Percentiles rank a stretch among this genome's conserved stretches.
Conservation (phyloP, 768 basidiomycete species). For the Rhizopogon rudus region DNA sequence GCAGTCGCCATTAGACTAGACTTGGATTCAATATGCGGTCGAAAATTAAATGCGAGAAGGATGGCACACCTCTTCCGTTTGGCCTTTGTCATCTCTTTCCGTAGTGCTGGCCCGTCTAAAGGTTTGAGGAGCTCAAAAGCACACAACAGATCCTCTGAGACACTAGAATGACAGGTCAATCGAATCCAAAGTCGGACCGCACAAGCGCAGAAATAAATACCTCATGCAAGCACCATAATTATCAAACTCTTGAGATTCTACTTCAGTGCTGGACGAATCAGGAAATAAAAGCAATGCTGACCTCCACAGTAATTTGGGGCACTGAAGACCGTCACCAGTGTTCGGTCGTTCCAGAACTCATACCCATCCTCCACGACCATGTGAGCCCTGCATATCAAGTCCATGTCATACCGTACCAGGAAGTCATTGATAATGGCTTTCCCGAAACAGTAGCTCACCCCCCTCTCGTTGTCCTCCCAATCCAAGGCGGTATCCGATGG, state of each 20-base stretch:
- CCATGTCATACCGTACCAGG: conserved; percentile 94
- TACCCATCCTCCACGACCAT: conserved; percentile 99
- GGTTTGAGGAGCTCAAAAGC: conserved; percentile 98
- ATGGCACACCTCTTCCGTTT: conserved; percentile 85
- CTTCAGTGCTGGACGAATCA: conserved; percentile 9
- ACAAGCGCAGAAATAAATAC: conserved; percentile 29
- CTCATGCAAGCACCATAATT: conserved; percentile 96
- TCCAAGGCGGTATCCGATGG: conserved; percentile 96
- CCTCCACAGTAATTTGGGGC: conserved; percentile 97
- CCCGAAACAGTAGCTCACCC: conserved; percentile 98
- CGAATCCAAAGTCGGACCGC: background rate
- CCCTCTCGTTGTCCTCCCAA: conserved; percentile 99
- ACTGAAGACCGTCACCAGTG: conserved; percentile 96
- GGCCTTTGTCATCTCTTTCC: conserved; percentile 98
- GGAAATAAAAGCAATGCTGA: conserved; percentile 34
- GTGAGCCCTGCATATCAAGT: conserved; percentile 98
- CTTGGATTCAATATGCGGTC: conserved; percentile 1
- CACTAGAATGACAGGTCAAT: conserved; percentile 40
- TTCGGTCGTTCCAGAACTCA: conserved; percentile 99
- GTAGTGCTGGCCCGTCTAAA: conserved; percentile 86
- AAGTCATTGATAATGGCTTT: conserved; percentile 97
- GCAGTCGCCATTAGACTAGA: conserved; percentile 30
- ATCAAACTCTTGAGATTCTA: conserved; percentile 72
- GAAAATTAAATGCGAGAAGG: background rate
- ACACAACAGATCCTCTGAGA: conserved; percentile 95